phyloP scores from a whole-genome alignment of 306 rosid species.

The Glycine latifolia region DNA sequence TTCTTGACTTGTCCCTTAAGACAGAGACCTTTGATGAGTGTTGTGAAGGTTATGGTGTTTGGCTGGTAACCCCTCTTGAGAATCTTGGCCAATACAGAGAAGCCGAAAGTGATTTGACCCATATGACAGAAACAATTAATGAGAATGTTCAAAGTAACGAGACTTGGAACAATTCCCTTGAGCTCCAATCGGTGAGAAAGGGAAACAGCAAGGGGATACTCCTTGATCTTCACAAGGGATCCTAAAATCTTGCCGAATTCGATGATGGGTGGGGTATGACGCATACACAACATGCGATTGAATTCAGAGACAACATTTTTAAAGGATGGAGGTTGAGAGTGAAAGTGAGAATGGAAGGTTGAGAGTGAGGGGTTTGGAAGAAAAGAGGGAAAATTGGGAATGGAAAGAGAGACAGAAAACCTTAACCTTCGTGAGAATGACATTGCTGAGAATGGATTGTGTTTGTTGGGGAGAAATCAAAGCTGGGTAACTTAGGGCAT shows the following conservation, averaged over 20 bases:
- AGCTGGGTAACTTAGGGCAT: no score
- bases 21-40: constrained; percentile 1
- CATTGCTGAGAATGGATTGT: no score
- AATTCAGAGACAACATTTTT: background rate
- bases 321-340: background rate
- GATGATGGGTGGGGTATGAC: background rate
- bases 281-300: background rate
- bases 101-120: no score
- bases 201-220: background rate
- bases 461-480: no score
- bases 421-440: no score
- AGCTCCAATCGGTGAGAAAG: background rate
- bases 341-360: background rate
- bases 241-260: constrained; percentile 14
- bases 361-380: background rate
- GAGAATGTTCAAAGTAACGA: no score
- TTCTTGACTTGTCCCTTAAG: background rate
- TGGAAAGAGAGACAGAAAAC: no score
- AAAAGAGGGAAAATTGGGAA: no score
- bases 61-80: constrained; percentile 16
- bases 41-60: background rate
- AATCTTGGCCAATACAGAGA: constrained; percentile 9
- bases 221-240: constrained; percentile 6
- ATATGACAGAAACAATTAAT: no score
- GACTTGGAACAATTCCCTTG: no score